Base-by-base conservation (phyloP, 2,329 filamentous ascomycete genomes). In the Aspergillus cejpii region DNA sequence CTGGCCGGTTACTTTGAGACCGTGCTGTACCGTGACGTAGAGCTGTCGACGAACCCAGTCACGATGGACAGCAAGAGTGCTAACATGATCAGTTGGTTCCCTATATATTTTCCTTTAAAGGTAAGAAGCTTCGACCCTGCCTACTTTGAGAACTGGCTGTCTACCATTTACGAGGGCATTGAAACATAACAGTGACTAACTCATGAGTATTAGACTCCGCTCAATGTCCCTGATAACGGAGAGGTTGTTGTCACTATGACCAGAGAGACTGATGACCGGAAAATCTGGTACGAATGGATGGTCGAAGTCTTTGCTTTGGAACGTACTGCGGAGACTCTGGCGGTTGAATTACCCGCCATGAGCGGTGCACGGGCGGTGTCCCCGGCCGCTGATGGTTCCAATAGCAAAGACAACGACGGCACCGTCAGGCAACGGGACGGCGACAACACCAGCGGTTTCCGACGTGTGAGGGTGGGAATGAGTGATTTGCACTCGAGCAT, bases 11-110 rank as follows among this genome's bases (percentile, higher is more conserved):
- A 96, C 66, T 98, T 98, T 64, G 92, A 98, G 70, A 88, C 89
- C 0, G 87, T 94, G n/a, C 76, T 98, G 15, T 98, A 97, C 63
- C 76, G 71, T 1, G 82, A 80, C 55, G 80, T 96, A 3, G 91
- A 97, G 71, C 77, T 98, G 48, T 94, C 88, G 60, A 98, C 86
- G 3, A 85, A 95, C 59, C 94, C 92, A 0, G 85, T 94, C 52
- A 87, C 84, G 23, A 97, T 98, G 69, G 87, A 92, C 44, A 73
- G 74, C 45, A 97, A 97, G 78, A 95, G 89, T 74, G 85, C 85
- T 62, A 90, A 94, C 58, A 98, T 98, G 94, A 94, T 96, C 52
- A 94, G 87, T 44, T 98, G 92, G 92, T 98, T 98, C 65, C 92
- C 92, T 1, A 97, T 98, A 23, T 96, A 91, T 71, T 98, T 98